These are phyloP conservation scores for Podospora pseudoanserina DNA, from an alignment of 495 filamentous ascomycete species.

Conservation along the genomic window DNA sequence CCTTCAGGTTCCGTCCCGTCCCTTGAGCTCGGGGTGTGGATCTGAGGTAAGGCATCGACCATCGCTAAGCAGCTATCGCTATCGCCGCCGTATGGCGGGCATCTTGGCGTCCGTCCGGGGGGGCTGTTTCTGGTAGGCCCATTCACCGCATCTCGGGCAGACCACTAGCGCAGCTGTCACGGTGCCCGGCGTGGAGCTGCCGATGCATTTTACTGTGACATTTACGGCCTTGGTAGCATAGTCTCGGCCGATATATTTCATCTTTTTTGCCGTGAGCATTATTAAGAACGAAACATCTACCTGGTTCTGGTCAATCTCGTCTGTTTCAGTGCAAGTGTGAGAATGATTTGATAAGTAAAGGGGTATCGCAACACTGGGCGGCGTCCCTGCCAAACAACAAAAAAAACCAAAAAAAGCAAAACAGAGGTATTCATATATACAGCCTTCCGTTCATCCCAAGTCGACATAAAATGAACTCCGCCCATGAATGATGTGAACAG, in stretches of 20 bases:
- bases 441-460: slow-evolving; percentile 1
- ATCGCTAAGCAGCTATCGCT: background rate
- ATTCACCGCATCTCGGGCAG: background rate
- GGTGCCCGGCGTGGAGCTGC: background rate
- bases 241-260: slow-evolving; percentile 2
- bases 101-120: background rate
- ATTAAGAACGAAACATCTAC: too few relatives aligned
- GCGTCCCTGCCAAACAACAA: slow-evolving; percentile 9
- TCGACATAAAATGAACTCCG: background rate
- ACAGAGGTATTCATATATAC: slow-evolving; percentile 11
- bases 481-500: background rate
- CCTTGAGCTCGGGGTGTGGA: too few relatives aligned
- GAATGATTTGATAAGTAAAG: slow-evolving; percentile 14
- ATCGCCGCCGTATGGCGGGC: background rate
- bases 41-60: background rate
- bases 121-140: background rate
- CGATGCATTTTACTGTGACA: background rate
- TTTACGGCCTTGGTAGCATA: background rate
- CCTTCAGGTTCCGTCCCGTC: background rate
- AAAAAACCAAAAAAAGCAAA: too few relatives aligned
- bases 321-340: background rate
- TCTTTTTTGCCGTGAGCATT: background rate
- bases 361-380: slow-evolving; percentile 22
- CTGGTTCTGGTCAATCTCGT: too few relatives aligned
- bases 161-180: background rate